A percentile compares a stretch with the other conserved stretches of the same genome.
These are phyloP conservation scores for Rhipidocladum racemiflorum DNA, from an alignment of 176 grass and related monocot species.

Conservation along the genomic window DNA sequence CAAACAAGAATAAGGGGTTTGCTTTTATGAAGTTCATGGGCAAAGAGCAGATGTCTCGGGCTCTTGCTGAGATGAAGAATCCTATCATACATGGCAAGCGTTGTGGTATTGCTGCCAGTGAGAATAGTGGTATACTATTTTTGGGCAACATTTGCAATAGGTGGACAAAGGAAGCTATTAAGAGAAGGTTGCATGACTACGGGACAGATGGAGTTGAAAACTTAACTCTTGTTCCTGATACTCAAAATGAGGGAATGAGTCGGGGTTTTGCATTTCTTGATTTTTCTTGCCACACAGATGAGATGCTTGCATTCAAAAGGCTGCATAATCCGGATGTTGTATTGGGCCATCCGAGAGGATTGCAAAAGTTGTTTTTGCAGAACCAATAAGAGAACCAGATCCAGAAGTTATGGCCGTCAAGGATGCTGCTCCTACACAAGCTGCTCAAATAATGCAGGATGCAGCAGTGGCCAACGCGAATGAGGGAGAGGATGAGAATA, in stretches of 20 bases:
- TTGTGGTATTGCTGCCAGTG: conserved; percentile 55
- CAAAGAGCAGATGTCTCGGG: conserved; percentile 56
- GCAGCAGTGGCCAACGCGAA: no score
- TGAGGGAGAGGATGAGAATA: no score
- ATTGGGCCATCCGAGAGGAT: conserved; percentile 59
- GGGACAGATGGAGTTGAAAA: conserved; percentile 35
- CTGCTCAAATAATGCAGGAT: neutral
- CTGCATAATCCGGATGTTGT: conserved; percentile 50
- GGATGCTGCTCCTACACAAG: neutral
- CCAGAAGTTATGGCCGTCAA: neutral
- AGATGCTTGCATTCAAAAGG: conserved; percentile 52
- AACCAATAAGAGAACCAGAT: conserved; percentile 64
- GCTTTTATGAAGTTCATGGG: conserved; percentile 64
- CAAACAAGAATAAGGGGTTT: conserved; percentile 74
- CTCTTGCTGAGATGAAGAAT: conserved; percentile 59
- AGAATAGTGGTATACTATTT: conserved; percentile 73
- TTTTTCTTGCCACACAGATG: conserved; percentile 50
- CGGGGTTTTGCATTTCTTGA: conserved; percentile 59
- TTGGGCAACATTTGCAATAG: conserved; percentile 80
- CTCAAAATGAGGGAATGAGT: conserved; percentile 52
- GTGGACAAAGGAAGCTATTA: conserved; percentile 78
- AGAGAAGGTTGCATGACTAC: conserved; percentile 40
- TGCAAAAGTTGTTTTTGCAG: conserved; percentile 54
- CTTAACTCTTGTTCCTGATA: conserved; percentile 55
- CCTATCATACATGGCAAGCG: conserved; percentile 63